Evolutionary conservation across 2,329 filamentous ascomycete species (phyloP).

Genomic region (Gaeumannomyces tritici): DNA sequence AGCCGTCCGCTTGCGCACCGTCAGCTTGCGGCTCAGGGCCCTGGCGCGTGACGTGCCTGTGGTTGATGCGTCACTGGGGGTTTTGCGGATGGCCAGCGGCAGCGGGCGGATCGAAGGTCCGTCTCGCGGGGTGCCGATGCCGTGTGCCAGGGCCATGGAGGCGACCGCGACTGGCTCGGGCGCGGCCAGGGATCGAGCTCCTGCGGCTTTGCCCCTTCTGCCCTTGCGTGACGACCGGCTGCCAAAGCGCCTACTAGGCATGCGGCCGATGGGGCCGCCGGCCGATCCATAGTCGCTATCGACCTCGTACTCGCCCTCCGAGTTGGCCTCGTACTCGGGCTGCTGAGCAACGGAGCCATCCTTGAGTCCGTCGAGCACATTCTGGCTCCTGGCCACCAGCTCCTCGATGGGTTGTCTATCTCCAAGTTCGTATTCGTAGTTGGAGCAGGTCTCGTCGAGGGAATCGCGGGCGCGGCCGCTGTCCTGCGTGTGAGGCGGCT

Average conservation of each 20-base stretch:
- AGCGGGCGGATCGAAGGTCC: neutral
- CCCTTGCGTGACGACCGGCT: neutral
- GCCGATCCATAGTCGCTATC: constrained; percentile 2
- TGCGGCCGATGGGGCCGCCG: neutral
- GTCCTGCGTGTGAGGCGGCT: neutral
- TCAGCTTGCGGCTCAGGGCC: neutral
- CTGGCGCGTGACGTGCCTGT: neutral
- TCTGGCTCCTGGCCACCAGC: neutral
- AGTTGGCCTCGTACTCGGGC: neutral
- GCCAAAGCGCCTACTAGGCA: constrained; percentile 3
- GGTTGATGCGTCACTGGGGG: neutral
- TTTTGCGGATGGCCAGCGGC: neutral
- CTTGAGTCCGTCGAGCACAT: neutral
- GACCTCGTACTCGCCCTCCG: neutral
- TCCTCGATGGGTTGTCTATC: neutral
- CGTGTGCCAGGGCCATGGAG: neutral
- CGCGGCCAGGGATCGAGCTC: neutral
- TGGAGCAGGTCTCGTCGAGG: neutral
- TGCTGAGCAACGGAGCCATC: neutral
- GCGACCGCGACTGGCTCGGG: neutral
- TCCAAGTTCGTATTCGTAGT: neutral
- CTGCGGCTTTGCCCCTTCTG: neutral
- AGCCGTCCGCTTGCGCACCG: neutral
- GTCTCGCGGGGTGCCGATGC: neutral
- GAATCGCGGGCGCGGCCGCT: neutral